Percentiles rank a stretch among this genome's conserved stretches.
Conservation (phyloP, 2,329 filamentous ascomycete species). For the Ilyonectria sp. region DNA sequence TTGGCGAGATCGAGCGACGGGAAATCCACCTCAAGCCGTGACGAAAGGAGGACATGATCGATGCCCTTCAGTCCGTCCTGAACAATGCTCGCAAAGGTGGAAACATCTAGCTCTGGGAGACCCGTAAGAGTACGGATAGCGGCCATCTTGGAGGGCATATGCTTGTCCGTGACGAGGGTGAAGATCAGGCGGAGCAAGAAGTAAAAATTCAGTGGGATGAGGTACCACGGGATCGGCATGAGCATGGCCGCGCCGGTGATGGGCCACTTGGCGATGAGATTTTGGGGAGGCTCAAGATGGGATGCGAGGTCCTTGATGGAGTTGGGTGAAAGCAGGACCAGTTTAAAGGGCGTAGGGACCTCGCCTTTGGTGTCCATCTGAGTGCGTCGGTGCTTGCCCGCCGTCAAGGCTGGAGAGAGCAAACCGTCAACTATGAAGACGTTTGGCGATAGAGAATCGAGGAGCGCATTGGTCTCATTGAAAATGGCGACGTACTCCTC, state of each 20-base stretch:
- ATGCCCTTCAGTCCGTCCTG: neutral
- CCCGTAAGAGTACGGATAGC: neutral
- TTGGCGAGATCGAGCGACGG: neutral
- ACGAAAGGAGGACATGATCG: neutral
- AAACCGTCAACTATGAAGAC: neutral
- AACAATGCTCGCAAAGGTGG: neutral
- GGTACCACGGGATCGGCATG: slow-evolving; percentile 1
- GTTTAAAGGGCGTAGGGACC: neutral
- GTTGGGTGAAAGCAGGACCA: slow-evolving; percentile 24
- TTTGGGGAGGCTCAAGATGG: neutral
- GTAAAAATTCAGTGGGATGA: neutral
- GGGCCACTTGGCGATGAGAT: slow-evolving; percentile 2
- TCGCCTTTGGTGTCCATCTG: neutral
- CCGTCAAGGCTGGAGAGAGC: slow-evolving; percentile 18
- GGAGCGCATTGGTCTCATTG: neutral
- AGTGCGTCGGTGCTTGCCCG: slow-evolving; percentile 8
- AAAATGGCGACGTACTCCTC: slow-evolving; percentile 2
- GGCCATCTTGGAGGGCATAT: neutral
- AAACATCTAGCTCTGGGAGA: neutral
- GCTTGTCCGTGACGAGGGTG: slow-evolving; percentile 5
- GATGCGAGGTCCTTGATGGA: slow-evolving; percentile 26
- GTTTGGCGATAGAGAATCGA: neutral
- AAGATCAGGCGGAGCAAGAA: slow-evolving; percentile 2
- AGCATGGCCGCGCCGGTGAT: neutral
- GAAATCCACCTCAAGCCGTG: neutral